Conservation (phyloP, 2,329 filamentous ascomycete genomes). For the Nigrospora sphaerica region DNA sequence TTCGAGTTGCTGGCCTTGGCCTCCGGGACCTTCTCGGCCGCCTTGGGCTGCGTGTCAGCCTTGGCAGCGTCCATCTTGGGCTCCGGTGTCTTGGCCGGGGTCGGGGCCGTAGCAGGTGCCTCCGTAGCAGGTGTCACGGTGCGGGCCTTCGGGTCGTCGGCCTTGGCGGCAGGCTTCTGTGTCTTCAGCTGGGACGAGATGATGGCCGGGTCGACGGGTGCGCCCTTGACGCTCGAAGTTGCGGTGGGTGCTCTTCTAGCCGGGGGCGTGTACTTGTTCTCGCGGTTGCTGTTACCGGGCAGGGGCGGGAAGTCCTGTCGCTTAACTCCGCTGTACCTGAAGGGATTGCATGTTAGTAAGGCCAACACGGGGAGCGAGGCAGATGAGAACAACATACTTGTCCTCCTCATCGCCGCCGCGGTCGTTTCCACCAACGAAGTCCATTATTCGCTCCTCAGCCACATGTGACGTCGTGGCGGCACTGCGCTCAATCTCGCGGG, state of each 20-base stretch:
- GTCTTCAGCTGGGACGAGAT: conserved; percentile 74
- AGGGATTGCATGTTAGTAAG: conserved; percentile 3
- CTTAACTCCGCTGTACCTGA: conserved; percentile 84
- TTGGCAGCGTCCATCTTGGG: conserved; percentile 24
- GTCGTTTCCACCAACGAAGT: conserved; percentile 54
- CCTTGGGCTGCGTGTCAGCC: conserved; percentile 16
- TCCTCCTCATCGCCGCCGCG: conserved; percentile 72
- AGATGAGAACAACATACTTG: conserved; percentile 52
- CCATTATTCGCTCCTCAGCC: conserved; percentile 78
- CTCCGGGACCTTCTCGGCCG: conserved; percentile 16
- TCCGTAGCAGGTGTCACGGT: conserved; percentile 9
- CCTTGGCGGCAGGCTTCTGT: conserved; percentile 31
- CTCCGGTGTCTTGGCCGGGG: conserved; percentile 22
- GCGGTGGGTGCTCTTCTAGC: conserved; percentile 74
- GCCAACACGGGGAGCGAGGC: conserved; percentile 6
- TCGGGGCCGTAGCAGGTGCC: conserved; percentile 11
- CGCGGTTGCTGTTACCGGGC: conserved; percentile 27
- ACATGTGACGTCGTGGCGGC: conserved; percentile 72
- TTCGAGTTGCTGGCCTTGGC: conserved; percentile 15
- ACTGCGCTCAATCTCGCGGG: conserved; percentile 80
- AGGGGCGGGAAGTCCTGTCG: conserved; percentile 72
- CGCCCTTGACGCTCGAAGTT: conserved; percentile 66
- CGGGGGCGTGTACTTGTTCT: conserved; percentile 82
- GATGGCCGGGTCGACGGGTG: conserved; percentile 79
- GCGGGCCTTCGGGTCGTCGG: conserved; percentile 25